Evolutionary conservation across 176 grass and related monocot genomes (phyloP), one percentile per base, ranked within the genome.

Genomic region (Thinopyrum elongatum): DNA sequence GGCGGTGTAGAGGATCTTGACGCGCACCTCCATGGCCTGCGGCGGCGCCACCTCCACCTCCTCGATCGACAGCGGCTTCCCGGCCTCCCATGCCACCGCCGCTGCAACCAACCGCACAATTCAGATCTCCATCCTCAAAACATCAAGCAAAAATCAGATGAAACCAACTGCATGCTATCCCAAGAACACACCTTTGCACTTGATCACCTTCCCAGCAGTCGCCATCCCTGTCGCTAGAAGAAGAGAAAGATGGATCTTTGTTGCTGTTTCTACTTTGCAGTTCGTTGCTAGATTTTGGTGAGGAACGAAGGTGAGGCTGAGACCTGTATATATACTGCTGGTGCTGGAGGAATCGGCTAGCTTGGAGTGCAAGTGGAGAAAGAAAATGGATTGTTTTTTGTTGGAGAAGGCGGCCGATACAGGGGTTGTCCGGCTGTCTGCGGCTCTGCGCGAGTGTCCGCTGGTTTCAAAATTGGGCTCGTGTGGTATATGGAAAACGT

Each of bases 1-100:
- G 21, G 90, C 68, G 34, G 92, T 93, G 84, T 80, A 97, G 25
- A 95, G 92, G 83, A 97, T 95, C 95, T 91, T 97, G 79, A 95
- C 83, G 21, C 89, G 92, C 26, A 97, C 95, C 85, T 95, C 92
- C 92, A 97, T 93, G 42, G 89, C 90, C 83, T 97, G 90, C 76
- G 95, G 95, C 31, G 89, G 95, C 21, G 95, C 92, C 27, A 97
- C 92, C 85, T 95, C 95, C 49, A 97, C 95, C 84, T 95, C 92
- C 87, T 97, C 92, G 22, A 97, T 95, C 22, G 81, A 86, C 57
- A 97, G 80, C 9, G 92, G 95, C 79, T 97, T 95, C 13, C 95
- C 88, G 27, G 89, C 92, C 88, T 95, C 95, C 95, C 92, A 97
- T 30, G 95, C 90, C 60, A 95, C 92, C 2, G 95, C 92, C 21